Conservation (phyloP, 441 rosid genomes). For the Theobroma grandiflorum region DNA sequence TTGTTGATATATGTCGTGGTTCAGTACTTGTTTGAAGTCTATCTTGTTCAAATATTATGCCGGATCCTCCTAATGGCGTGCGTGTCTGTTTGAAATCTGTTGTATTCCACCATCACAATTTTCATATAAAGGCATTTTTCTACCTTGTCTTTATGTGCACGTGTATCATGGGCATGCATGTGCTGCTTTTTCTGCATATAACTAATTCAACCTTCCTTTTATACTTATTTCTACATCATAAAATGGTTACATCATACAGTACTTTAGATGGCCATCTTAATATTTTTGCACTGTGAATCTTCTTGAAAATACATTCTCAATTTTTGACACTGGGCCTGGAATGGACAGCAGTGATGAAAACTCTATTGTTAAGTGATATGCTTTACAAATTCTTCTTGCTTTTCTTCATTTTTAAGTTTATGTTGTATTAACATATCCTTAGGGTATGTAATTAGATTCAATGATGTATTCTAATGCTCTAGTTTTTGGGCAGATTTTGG, state of each 20-base stretch:
- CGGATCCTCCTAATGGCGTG: not conserved
- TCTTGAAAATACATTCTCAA: conserved; percentile 51
- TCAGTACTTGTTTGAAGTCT: not conserved
- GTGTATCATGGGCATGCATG: not conserved
- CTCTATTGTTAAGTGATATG: conserved; percentile 71
- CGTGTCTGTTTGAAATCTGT: not conserved
- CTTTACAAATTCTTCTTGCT: conserved; percentile 2
- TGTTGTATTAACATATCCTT: not conserved
- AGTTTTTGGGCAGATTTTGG: not conserved
- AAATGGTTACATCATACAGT: not conserved
- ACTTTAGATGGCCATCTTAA: not conserved
- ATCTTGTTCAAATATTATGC: not conserved
- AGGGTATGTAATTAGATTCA: no score
- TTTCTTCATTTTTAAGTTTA: not conserved
- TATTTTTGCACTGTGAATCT: conserved; percentile 59
- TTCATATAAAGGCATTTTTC: not conserved
- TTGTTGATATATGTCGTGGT: not conserved
- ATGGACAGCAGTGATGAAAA: conserved; percentile 72
- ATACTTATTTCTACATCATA: no score
- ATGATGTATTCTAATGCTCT: not conserved
- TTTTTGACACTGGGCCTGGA: conserved; percentile 81
- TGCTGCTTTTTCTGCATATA: not conserved
- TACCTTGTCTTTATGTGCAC: not conserved
- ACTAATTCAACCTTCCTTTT: not conserved
- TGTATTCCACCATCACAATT: not conserved